Conservation (phyloP, 225 moss, liverwort and hornwort genomes). For the Pseudoscleropodium purum region DNA sequence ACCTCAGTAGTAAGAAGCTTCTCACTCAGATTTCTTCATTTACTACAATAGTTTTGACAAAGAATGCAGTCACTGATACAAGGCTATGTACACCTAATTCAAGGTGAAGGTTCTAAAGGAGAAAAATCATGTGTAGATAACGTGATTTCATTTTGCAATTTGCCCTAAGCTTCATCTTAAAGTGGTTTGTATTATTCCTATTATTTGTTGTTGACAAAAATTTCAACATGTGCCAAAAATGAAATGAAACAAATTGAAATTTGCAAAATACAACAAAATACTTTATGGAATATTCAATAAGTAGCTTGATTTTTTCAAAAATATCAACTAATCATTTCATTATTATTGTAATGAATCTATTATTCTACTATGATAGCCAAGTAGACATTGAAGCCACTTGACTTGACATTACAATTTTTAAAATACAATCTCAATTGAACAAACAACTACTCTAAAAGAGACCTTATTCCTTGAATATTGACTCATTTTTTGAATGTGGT, state of each 20-base stretch:
- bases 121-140: too few relatives aligned
- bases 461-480: rapidly evolving
- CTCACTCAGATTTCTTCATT: too few relatives aligned
- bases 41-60: too few relatives aligned
- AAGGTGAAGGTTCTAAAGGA: too few relatives aligned
- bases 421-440: neutral
- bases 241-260: neutral
- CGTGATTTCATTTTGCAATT: neutral
- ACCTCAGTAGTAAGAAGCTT: too few relatives aligned
- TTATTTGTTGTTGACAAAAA: neutral
- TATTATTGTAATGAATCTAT: neutral
- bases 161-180: neutral
- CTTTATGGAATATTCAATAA: neutral
- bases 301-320: neutral
- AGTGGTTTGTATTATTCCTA: neutral
- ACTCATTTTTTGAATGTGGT: rapidly evolving
- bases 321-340: neutral
- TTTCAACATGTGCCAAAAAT: neutral
- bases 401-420: neutral
- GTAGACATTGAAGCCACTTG: neutral
- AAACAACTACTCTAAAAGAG: neutral
- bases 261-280: neutral
- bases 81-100: neutral
- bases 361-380: neutral
- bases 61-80: too few relatives aligned